Conservation (phyloP, 805 yeast genomes). For the Ogataea ganodermae region DNA sequence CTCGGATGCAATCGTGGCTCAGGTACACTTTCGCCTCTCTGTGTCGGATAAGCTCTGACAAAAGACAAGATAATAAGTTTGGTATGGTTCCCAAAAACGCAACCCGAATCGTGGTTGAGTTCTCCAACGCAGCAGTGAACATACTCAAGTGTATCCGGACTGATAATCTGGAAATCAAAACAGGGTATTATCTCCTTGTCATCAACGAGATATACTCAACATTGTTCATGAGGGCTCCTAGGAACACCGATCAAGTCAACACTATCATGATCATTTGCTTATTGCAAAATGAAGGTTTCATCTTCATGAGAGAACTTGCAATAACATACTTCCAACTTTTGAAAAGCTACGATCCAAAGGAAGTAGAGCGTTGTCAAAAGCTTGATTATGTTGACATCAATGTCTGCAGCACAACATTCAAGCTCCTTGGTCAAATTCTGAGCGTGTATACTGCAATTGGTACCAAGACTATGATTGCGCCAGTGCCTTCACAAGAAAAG, state of each 20-base stretch:
- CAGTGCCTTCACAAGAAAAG: constrained; percentile 38
- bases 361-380: constrained; percentile 19
- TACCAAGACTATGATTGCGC: constrained; percentile 35
- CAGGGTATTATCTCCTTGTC: constrained; percentile 30
- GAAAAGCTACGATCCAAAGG: constrained; percentile 22
- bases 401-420: constrained; percentile 26
- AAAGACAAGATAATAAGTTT: constrained; percentile 45
- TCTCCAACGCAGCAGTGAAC: constrained; percentile 23
- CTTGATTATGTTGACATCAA: constrained; percentile 30
- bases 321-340: constrained; percentile 26
- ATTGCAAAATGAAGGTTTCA: constrained; percentile 52
- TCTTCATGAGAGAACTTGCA: constrained; percentile 33
- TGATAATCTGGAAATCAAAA: constrained; percentile 24
- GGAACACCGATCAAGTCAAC: constrained; percentile 34
- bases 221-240: constrained; percentile 23
- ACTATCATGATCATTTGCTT: constrained; percentile 49
- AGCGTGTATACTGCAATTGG: constrained; percentile 49
- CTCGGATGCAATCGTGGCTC: constrained; percentile 47
- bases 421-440: constrained; percentile 34
- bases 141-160: constrained; percentile 22
- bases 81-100: constrained; percentile 31
- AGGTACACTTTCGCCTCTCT: constrained; percentile 35
- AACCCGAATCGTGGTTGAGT: constrained; percentile 28
- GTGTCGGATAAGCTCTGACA: constrained; percentile 34
- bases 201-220: constrained; percentile 30